Base-by-base conservation (phyloP, 2,329 filamentous ascomycete species). In the Fusarium transvaalense region DNA sequence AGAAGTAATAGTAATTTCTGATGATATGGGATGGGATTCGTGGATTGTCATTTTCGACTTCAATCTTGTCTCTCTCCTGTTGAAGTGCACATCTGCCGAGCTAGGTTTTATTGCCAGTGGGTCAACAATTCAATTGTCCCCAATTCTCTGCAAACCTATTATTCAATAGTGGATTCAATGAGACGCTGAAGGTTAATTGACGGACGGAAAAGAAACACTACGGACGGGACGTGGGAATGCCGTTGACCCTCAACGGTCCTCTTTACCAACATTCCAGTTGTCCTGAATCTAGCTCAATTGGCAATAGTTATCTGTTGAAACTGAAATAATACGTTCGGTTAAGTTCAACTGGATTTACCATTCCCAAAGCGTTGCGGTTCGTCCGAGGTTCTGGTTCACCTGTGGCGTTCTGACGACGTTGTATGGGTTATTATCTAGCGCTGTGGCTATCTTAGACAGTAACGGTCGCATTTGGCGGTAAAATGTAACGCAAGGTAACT, bases 211-310 rank as follows among this genome's bases (percentile, higher is more conserved):
- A n/a, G n/a, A 43, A 29, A 15, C 46, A 27, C 19, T 3, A 13
- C 21, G 31, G 51, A 35, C 17, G 51, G 31, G 35, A 54, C 42
- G 51, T 54, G 29, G 39, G 39, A 55, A 37, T 37, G 52, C 41
- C 41, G 41, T 55, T 55, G 51, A 27, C 29, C 51, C 31, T 32
- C 21, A 54, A 47, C 50, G 38, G 37, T 32, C 2, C 3, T 7
- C 35, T 29, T 14, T 29, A 34, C 9, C 34, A 37, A 15, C 50
- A 53, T 53, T 53, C 37, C 38, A 53, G 47, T 39, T 15, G 3
- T 31, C 27, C 13, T 27, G 34, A 17, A 14, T 10, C 23, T 51
- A 51, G 47, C 47, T 39, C 13, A 29, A 39, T 51, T 39, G 9
- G 34, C n/a, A 4, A 38, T 51, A 37, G 34, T 25, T 6, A 19